These are phyloP conservation scores for Mortierella claussenii DNA, from an alignment of 192 early-diverging fungal genomes.

Conservation along the genomic window DNA sequence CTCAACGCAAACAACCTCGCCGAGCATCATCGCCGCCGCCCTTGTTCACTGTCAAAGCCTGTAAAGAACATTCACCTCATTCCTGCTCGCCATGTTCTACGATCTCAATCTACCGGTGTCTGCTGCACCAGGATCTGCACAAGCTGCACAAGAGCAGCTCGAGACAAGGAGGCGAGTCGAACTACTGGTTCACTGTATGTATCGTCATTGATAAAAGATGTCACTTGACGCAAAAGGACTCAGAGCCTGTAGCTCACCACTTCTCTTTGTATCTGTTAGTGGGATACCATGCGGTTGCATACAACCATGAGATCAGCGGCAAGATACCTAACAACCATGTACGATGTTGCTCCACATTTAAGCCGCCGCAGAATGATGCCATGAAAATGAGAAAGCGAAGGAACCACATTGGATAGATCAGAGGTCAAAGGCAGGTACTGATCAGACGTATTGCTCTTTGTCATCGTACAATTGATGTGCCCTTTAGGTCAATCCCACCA, in stretches of 20 bases:
- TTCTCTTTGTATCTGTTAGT: constrained; percentile 43
- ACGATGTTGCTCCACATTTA: background rate
- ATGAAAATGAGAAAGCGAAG: no score
- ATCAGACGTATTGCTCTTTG: background rate
- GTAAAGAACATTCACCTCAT: no score
- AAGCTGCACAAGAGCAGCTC: constrained; percentile 43
- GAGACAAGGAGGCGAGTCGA: constrained; percentile 57
- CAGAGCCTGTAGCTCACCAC: no score
- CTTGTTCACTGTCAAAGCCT: no score
- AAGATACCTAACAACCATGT: constrained; percentile 57
- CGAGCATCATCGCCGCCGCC: no score
- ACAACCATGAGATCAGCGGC: constrained; percentile 59
- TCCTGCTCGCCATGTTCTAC: constrained; percentile 61
- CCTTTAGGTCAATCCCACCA: constrained; percentile 54
- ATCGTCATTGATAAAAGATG: no score
- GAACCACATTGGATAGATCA: no score
- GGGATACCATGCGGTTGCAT: constrained; percentile 68
- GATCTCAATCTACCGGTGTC: constrained; percentile 67
- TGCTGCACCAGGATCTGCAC: constrained; percentile 15
- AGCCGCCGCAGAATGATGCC: no score
- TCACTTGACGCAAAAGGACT: no score
- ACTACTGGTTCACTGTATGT: constrained; percentile 59
- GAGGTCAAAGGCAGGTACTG: no score
- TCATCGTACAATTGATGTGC: background rate
- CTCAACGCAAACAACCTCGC: no score